These are phyloP conservation scores for Discostella pseudostelligera DNA, from an alignment of 108 stramenopile genomes.

Conservation along the genomic window DNA sequence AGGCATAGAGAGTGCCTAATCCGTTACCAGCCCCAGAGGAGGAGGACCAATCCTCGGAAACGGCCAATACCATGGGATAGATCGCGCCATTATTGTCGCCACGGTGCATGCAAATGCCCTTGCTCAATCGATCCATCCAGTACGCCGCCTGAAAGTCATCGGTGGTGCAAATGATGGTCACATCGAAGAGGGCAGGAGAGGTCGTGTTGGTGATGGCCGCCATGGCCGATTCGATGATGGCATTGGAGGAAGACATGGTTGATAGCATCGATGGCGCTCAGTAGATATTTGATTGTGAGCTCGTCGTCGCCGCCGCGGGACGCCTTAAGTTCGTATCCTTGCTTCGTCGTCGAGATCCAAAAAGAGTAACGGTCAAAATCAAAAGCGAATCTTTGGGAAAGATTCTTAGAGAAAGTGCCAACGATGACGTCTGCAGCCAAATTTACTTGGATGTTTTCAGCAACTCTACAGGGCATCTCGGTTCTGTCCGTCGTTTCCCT, in stretches of 20 bases:
- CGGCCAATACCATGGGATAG: slow-evolving; percentile 90
- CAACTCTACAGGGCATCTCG: too few relatives aligned
- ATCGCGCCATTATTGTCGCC: not conserved
- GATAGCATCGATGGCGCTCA: not conserved
- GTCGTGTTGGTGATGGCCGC: slow-evolving; percentile 67
- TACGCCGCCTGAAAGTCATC: slow-evolving; percentile 95
- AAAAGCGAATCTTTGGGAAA: too few relatives aligned
- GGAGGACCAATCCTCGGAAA: slow-evolving; percentile 92
- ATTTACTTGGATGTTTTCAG: too few relatives aligned
- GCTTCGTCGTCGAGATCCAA: too few relatives aligned
- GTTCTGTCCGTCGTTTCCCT: too few relatives aligned
- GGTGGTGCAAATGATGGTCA: slow-evolving; percentile 95
- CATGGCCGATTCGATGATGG: slow-evolving; percentile 70
- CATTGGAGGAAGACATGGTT: not conserved
- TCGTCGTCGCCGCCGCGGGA: too few relatives aligned
- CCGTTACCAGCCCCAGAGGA: slow-evolving; percentile 94
- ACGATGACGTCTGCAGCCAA: too few relatives aligned
- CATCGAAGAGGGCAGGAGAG: slow-evolving; percentile 75
- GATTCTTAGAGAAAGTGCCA: too few relatives aligned
- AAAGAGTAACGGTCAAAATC: too few relatives aligned
- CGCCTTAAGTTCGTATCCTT: too few relatives aligned
- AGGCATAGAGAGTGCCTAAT: slow-evolving; percentile 94
- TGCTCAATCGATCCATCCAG: slow-evolving; percentile 92
- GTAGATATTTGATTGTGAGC: too few relatives aligned
- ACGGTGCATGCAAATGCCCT: slow-evolving; percentile 52